Conservation (phyloP, 2,329 filamentous ascomycete genomes). For the Fusarium luffae region DNA sequence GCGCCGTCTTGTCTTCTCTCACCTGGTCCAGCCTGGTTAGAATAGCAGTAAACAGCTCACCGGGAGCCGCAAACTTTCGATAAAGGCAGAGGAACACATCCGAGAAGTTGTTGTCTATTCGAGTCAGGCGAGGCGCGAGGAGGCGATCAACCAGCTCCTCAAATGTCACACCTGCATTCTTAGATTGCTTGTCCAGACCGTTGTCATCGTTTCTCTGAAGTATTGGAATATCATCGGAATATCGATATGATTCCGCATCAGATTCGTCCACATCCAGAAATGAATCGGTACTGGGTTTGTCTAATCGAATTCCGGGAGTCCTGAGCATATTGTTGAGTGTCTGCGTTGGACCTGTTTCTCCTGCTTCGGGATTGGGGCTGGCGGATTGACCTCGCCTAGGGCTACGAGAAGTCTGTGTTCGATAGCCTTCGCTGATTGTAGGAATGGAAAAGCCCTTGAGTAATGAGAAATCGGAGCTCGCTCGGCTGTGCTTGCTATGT, state of each 20-base stretch:
- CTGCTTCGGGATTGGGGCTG: slow-evolving; percentile 30
- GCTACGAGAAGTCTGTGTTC: slow-evolving; percentile 49
- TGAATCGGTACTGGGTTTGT: slow-evolving; percentile 61
- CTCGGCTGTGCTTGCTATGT: slow-evolving; percentile 74
- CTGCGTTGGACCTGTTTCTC: slow-evolving; percentile 47
- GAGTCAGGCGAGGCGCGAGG: slow-evolving; percentile 82
- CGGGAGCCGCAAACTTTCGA: slow-evolving; percentile 89
- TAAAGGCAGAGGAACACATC: slow-evolving; percentile 93
- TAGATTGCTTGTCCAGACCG: slow-evolving; percentile 62
- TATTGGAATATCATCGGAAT: slow-evolving; percentile 75
- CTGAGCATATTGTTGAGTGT: slow-evolving; percentile 62
- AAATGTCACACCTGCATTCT: slow-evolving; percentile 65
- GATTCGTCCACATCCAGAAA: slow-evolving; percentile 78
- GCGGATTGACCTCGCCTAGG: slow-evolving; percentile 45
- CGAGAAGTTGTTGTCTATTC: slow-evolving; percentile 87
- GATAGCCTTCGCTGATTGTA: slow-evolving; percentile 54
- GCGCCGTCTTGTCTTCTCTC: slow-evolving; percentile 72
- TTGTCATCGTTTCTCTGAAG: slow-evolving; percentile 74
- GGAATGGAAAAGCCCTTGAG: slow-evolving; percentile 64
- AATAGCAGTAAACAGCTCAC: slow-evolving; percentile 80
- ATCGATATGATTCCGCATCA: slow-evolving; percentile 72
- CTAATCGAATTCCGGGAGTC: slow-evolving; percentile 63
- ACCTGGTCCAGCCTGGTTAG: slow-evolving; percentile 78
- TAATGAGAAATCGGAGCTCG: slow-evolving; percentile 76
- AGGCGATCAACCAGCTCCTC: slow-evolving; percentile 89